A percentile compares a stretch with the other conserved stretches of the same genome.
phyloP scores from a whole-genome alignment of 306 rosid genomes.

The Ziziphus jujuba region DNA sequence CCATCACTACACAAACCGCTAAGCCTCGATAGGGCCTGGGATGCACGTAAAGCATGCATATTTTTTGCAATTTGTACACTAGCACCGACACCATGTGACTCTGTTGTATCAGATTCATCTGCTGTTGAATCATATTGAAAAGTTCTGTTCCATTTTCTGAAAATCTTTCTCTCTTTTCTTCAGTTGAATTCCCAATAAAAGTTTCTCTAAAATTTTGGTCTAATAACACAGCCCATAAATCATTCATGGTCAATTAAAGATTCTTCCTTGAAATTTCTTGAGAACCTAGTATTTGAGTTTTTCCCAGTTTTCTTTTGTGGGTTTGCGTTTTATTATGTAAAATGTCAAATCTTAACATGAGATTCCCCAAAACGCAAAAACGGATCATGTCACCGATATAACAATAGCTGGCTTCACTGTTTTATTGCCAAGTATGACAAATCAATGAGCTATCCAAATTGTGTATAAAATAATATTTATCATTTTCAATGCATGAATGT shows the following conservation, averaged over 20 bases:
- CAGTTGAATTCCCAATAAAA: too few species aligned
- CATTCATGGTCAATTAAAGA: too few species aligned
- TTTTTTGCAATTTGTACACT: slow-evolving; percentile 97
- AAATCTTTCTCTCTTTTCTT: too few species aligned
- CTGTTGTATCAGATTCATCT: slow-evolving; percentile 64
- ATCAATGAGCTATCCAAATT: slow-evolving; percentile 16
- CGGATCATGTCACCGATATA: slow-evolving; percentile 29
- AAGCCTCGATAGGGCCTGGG: slow-evolving; percentile 83
- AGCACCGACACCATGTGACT: slow-evolving; percentile 93
- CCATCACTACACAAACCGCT: slow-evolving; percentile 81
- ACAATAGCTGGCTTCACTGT: slow-evolving; percentile 1
- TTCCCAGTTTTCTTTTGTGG: too few species aligned
- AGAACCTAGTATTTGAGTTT: too few species aligned
- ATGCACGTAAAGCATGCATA: slow-evolving; percentile 79
- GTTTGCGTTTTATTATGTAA: too few species aligned
- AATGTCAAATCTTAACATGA: not conserved
- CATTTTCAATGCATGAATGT: not conserved
- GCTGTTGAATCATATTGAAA: slow-evolving; percentile 60
- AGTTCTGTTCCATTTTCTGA: too few species aligned
- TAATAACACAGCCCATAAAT: too few species aligned
- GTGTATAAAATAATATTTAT: not conserved
- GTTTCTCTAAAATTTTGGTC: too few species aligned
- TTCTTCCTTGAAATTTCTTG: too few species aligned
- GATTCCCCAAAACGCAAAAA: slow-evolving; percentile 6
- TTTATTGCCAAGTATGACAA: slow-evolving; percentile 29